A percentile compares a stretch with the other conserved stretches of the same genome.
Evolutionary conservation across 805 yeast species (phyloP).

Genomic region (Candida coleopterorum): DNA sequence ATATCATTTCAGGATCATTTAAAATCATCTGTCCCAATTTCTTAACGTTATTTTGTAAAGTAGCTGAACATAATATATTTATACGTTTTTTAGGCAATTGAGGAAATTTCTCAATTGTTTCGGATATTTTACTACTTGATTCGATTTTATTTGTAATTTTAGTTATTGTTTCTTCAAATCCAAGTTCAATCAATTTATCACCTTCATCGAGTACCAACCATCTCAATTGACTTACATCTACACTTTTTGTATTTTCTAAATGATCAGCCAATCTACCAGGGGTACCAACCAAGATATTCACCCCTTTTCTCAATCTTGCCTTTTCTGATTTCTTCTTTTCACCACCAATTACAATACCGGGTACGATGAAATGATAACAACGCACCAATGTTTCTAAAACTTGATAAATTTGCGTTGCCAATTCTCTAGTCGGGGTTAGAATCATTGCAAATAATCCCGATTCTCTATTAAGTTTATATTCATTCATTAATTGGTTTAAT

Average conservation of each 20-base stretch:
- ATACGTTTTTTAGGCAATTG: slow-evolving; percentile 66
- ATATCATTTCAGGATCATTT: slow-evolving; percentile 67
- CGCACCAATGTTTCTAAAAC: slow-evolving; percentile 70
- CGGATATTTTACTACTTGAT: slow-evolving; percentile 34
- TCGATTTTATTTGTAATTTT: slow-evolving; percentile 64
- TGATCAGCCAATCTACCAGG: slow-evolving; percentile 97
- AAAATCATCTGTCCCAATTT: slow-evolving; percentile 77
- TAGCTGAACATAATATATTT: slow-evolving; percentile 90
- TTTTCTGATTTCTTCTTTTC: slow-evolving; percentile 96
- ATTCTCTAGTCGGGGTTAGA: slow-evolving; percentile 90
- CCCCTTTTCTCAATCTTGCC: slow-evolving; percentile 93
- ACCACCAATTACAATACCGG: slow-evolving; percentile 96
- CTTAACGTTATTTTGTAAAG: slow-evolving; percentile 75
- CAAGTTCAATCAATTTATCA: slow-evolving; percentile 90
- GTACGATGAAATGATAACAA: slow-evolving; percentile 84
- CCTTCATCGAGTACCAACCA: slow-evolving; percentile 96
- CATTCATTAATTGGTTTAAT: slow-evolving; percentile 62
- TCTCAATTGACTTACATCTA: slow-evolving; percentile 69
- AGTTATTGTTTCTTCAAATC: slow-evolving; percentile 89
- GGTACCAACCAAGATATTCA: slow-evolving; percentile 91
- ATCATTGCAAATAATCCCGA: slow-evolving; percentile 88
- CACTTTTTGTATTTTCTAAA: slow-evolving; percentile 77
- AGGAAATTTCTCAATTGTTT: slow-evolving; percentile 38
- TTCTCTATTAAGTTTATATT: slow-evolving; percentile 46
- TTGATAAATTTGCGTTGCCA: slow-evolving; percentile 83